These are phyloP conservation scores for Leccinum holopus DNA, from an alignment of 1,284 basidiomycete genomes.

Conservation along the genomic window DNA sequence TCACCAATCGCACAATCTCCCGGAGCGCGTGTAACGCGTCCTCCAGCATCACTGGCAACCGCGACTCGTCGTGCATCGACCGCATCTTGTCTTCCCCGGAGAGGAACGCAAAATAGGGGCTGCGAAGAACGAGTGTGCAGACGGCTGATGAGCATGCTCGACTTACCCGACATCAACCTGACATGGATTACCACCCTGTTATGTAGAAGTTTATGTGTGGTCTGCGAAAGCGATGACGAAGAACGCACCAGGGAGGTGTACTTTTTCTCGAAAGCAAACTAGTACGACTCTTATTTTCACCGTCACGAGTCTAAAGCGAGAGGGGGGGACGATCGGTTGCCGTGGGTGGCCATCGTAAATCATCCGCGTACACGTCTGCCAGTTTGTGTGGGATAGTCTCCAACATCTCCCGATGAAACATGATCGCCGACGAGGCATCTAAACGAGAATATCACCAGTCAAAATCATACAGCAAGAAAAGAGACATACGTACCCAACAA, in stretches of 20 bases:
- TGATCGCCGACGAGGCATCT: constrained; percentile 74
- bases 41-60: constrained; percentile 63
- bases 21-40: constrained; percentile 73
- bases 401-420: constrained; percentile 76
- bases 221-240: constrained; percentile 19
- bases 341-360: constrained; percentile 67
- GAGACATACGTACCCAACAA: constrained; percentile 61
- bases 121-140: constrained; percentile 56
- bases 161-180: constrained; percentile 78
- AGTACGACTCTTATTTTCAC: constrained; percentile 33
- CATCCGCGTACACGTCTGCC: constrained; percentile 46
- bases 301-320: constrained; percentile 23
- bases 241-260: constrained; percentile 18
- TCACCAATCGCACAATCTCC: constrained; percentile 77
- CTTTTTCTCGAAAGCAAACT: constrained; percentile 38
- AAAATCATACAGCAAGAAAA: background rate
- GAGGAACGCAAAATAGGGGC: constrained; percentile 85
- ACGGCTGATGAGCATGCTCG: constrained; percentile 82
- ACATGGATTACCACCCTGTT: constrained; percentile 81
- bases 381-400: constrained; percentile 74
- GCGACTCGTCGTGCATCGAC: constrained; percentile 47
- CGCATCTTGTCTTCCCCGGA: constrained; percentile 76
- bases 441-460: background rate
- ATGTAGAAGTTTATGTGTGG: constrained; percentile 48
- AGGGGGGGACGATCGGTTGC: constrained; percentile 40